Base-by-base conservation (phyloP, 306 rosid genomes). In the Inga leiocalycina region DNA sequence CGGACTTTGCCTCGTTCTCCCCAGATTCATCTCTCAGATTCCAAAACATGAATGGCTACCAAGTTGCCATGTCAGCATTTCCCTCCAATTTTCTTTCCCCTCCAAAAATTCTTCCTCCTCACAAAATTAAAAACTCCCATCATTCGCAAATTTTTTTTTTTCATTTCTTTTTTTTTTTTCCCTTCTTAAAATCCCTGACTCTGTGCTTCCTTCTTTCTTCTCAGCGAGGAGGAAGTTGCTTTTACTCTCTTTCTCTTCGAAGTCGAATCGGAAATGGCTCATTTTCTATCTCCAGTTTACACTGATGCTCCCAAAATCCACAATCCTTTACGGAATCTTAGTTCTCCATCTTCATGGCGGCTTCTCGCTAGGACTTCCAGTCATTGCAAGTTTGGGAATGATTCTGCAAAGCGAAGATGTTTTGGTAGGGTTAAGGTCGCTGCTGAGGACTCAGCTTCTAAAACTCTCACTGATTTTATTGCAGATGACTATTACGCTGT, bases 401-500 rank as follows among this genome's bases (percentile, higher is more conserved):
- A 78, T 22, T 86, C 76, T 80, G 80, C 77, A 9, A 86, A 85
- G 86, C 72, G 89, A 79, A 91, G 87, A 84, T 84, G 82, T 12
- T 80, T 65, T 35, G 85, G 92, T 59, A 87, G 97, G 51, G 85
- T 90, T 11, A 89, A 85, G 85, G 97, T 91, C 57, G 89, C 97
- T 5, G 79, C 97, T 5, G 80, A 84, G 43, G 85, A 78, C 45
- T 86, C 98, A 1, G 76, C 89, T 75, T 87, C 93, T 62, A 27
- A 8, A 11, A 24, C 15, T 37, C 81, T 90, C 1, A 62, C 61
- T 48, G 85, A 85, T 4, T 79, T 84, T 71, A 81, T 88, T 71
- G 99, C 97, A 7, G 99, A 96, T 82, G 97, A 96, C 77, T 96
- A 91, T 82, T 94, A 96, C 79, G 90, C 91, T 34, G 98, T 96